phyloP scores from a whole-genome alignment of 495 filamentous ascomycete species.

The Lichenothelia convexa region DNA sequence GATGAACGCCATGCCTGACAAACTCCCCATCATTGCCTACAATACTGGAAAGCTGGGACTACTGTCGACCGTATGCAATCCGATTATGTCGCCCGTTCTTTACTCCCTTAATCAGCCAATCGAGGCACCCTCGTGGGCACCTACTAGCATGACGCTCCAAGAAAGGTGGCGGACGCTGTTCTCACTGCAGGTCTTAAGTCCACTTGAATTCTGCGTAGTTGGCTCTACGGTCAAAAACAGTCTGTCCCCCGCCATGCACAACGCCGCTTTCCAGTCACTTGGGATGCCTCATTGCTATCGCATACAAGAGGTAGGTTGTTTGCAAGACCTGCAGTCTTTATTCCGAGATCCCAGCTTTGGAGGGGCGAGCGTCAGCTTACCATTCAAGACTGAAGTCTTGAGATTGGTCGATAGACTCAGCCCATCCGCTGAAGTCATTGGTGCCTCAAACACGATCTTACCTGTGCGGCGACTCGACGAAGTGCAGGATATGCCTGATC shows the following conservation, averaged over 20 bases:
- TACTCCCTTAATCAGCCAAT: too few relatives aligned
- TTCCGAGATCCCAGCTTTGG: constrained; percentile 49
- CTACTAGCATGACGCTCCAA: too few relatives aligned
- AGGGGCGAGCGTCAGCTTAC: constrained; percentile 51
- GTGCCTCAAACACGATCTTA: constrained; percentile 66
- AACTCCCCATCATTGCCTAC: constrained; percentile 50
- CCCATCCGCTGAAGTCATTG: constrained; percentile 60
- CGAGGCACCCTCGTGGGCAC: too few relatives aligned
- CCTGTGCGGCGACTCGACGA: constrained; percentile 41
- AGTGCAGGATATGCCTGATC: constrained; percentile 42
- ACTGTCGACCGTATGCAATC: too few relatives aligned
- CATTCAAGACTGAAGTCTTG: constrained; percentile 58
- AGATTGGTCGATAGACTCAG: constrained; percentile 48
- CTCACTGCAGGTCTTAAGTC: too few relatives aligned
- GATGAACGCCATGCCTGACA: too few relatives aligned
- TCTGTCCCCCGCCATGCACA: constrained; percentile 64
- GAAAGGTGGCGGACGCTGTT: too few relatives aligned
- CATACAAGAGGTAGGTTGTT: constrained; percentile 40
- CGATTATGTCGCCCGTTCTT: too few relatives aligned
- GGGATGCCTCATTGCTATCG: constrained; percentile 57
- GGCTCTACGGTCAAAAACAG: constrained; percentile 59
- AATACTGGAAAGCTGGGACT: constrained; percentile 57
- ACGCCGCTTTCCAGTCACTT: constrained; percentile 49
- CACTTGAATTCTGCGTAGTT: constrained; percentile 52
- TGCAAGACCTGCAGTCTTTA: constrained; percentile 45